Conservation (phyloP, 140 eudicot species). For the Anethum foeniculum region DNA sequence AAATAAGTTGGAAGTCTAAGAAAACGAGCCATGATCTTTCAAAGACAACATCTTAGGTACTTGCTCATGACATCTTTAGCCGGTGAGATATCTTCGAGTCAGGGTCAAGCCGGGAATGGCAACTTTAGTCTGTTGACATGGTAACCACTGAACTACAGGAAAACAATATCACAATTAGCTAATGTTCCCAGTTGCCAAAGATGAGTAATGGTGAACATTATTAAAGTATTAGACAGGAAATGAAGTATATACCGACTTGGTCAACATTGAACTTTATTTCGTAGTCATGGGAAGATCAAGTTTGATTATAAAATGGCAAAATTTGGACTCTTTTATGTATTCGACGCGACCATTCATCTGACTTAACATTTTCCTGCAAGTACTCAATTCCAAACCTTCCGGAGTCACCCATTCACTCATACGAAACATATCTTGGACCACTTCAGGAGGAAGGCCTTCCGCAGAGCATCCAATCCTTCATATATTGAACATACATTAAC, state of each 20-base stretch:
- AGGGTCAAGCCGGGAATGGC: neutral
- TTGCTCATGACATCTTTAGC: neutral
- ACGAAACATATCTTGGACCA: constrained; percentile 85
- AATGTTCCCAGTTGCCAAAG: neutral
- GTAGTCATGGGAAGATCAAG: constrained; percentile 53
- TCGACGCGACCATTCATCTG: constrained; percentile 90
- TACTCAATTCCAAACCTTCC: constrained; percentile 85
- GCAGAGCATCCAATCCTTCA: constrained; percentile 85
- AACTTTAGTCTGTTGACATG: neutral
- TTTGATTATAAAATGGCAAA: constrained; percentile 56
- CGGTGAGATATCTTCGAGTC: neutral
- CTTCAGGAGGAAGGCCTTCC: constrained; percentile 75
- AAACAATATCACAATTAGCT: neutral
- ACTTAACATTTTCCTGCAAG: constrained; percentile 69
- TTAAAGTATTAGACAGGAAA: neutral
- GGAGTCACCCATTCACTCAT: constrained; percentile 67
- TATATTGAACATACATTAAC: constrained; percentile 11
- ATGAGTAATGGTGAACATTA: neutral
- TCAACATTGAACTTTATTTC: constrained; percentile 5
- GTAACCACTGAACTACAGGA: neutral
- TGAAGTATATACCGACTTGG: neutral
- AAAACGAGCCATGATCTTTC: neutral
- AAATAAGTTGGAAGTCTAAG: neutral
- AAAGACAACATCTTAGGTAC: neutral
- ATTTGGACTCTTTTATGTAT: constrained; percentile 76